Evolutionary conservation across 345 rosid species (phyloP), one percentile per base, ranked within the genome.

Genomic region (Adansonia digitata): DNA sequence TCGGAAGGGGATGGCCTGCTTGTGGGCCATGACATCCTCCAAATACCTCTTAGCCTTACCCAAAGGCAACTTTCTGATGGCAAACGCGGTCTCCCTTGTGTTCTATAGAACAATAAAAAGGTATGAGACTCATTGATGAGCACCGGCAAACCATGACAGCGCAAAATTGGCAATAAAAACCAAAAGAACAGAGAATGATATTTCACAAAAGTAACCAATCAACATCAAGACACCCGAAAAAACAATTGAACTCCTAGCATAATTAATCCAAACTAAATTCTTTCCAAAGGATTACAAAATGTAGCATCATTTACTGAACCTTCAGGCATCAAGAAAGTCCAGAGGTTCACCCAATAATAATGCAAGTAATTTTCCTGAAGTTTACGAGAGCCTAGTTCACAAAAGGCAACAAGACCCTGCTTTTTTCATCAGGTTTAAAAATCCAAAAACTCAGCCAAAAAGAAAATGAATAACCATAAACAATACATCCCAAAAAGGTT

Each of bases 1-100:
- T 6, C 94, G 82, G 90, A 95, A 95, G 17, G 99, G 99, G 12
- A 95, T 95, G 7, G 99, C 99, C 79, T 95, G 99, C 82, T 95
- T 95, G 85, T 95, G 99, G 34, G 82, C 97, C 74, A 90, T 79
- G 70, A 95, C 99, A 91, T 93, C 98, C 66, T 95, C 99, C 80
- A 95, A 75, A 69, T 95, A 95, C 67, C 99, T 91, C 89, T 95
- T 95, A 0, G 98, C 98, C 96, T 91, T 91, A 56, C 57, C 76
- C 88, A 95, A 83, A 75, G 97, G 90, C 74, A 93, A 70, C 88
- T 91, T 93, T 83, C 96, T 88, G 69, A 93, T 79, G 39, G 99
- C 84, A 76, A 85, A 87, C 2, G 99, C 99, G 26, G 99, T 90
- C 76, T 95, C 99, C 39, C 98, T 82, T 0, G 98, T 93, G 85